phyloP scores from a whole-genome alignment of 306 rosid genomes.

The Pyrus pyrifolia region DNA sequence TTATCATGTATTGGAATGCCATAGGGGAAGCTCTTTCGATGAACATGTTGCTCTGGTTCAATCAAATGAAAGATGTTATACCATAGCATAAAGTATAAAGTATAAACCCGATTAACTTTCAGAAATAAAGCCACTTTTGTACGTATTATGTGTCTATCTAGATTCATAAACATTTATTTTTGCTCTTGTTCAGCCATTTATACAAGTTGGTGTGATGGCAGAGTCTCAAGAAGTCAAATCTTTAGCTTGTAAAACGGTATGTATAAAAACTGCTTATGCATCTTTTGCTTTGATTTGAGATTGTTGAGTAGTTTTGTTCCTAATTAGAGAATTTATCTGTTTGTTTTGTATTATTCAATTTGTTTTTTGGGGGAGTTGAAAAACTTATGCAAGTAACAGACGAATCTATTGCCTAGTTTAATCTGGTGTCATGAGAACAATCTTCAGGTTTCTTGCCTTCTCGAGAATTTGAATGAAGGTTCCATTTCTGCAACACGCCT shows the following conservation, averaged over 20 bases:
- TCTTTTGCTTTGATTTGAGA: background rate
- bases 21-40: background rate
- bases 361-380: background rate
- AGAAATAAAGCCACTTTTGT: background rate
- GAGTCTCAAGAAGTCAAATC: slow-evolving; percentile 72
- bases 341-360: background rate
- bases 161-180: background rate
- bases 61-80: background rate
- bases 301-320: background rate
- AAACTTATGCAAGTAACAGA: background rate
- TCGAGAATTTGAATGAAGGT: slow-evolving; percentile 43
- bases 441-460: slow-evolving; percentile 62
- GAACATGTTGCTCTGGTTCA: background rate
- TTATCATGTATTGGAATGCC: background rate
- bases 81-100: background rate
- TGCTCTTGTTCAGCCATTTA: slow-evolving; percentile 51
- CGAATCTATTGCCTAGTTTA: slow-evolving; percentile 1
- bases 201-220: slow-evolving; percentile 80
- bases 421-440: slow-evolving; percentile 4
- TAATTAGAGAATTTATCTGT: background rate
- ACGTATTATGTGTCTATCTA: background rate
- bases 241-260: slow-evolving; percentile 80
- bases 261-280: slow-evolving; percentile 8
- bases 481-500: slow-evolving; percentile 34
- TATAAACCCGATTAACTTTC: background rate